Percentiles rank a stretch among this genome's conserved stretches.
Evolutionary conservation across 768 basidiomycete species (phyloP).

Genomic region (Rhodosporidiobolus odoratus): DNA sequence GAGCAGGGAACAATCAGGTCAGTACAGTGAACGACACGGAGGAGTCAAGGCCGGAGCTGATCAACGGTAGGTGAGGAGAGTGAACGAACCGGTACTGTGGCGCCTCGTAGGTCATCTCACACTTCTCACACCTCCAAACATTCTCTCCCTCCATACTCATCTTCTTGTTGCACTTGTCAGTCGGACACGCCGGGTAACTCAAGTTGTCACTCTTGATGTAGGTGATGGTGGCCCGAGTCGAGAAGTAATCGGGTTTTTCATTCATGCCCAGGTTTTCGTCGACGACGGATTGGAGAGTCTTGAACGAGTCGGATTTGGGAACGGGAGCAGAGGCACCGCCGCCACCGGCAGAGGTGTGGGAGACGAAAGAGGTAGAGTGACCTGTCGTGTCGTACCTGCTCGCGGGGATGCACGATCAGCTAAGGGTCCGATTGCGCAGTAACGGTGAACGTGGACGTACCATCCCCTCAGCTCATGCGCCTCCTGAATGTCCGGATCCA

Average conservation of each 20-base stretch:
- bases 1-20: constrained; percentile 10
- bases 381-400: constrained; percentile 68
- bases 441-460: constrained; percentile 47
- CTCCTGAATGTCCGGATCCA: constrained; percentile 87
- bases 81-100: constrained; percentile 72
- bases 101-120: constrained; percentile 61
- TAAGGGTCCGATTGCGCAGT: too few species aligned
- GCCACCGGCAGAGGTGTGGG: constrained; percentile 56
- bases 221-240: constrained; percentile 72
- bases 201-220: constrained; percentile 72
- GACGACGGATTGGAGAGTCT: constrained; percentile 67
- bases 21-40: neutral
- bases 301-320: constrained; percentile 62
- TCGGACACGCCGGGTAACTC: constrained; percentile 82
- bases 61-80: too few species aligned
- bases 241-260: constrained; percentile 76
- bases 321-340: constrained; percentile 51
- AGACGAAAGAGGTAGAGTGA: constrained; percentile 59
- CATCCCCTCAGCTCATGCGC: constrained; percentile 82
- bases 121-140: constrained; percentile 89
- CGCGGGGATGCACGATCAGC: neutral
- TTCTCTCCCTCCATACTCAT: constrained; percentile 61
- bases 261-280: constrained; percentile 58
- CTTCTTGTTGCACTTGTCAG: constrained; percentile 80
- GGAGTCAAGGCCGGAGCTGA: neutral